Conservation (phyloP, 768 basidiomycete genomes). For the Tephrocybe sp. region DNA sequence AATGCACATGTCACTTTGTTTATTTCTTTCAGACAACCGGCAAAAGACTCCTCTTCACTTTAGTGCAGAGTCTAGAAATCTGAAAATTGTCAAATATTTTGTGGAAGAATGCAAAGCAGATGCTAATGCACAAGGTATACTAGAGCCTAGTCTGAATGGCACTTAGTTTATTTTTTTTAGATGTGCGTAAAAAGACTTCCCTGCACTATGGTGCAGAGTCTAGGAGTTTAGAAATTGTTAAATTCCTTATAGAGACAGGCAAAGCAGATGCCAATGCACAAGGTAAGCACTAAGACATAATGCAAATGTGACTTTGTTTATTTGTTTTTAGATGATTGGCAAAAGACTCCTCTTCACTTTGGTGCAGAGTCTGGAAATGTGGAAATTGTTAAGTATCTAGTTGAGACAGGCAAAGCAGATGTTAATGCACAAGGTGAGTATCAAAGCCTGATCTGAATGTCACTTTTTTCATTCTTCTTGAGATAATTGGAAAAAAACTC, state of each 20-base stretch:
- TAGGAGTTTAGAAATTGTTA: background rate
- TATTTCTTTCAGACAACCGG: background rate
- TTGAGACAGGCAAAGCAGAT: background rate
- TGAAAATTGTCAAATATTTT: background rate
- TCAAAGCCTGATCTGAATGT: no score
- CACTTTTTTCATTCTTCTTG: no score
- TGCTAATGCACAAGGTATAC: background rate
- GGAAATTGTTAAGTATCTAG: background rate
- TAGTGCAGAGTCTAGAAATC: background rate
- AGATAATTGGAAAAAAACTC: no score
- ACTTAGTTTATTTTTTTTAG: background rate
- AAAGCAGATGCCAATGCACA: background rate
- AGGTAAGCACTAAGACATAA: background rate
- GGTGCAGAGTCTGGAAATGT: background rate
- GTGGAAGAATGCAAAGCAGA: background rate
- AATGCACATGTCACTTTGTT: no score
- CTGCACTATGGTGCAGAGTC: background rate
- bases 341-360: background rate
- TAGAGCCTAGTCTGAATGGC: no score
- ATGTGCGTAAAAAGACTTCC: background rate
- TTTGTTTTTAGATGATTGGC: background rate
- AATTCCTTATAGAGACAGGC: background rate
- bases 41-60: background rate
- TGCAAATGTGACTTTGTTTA: no score
- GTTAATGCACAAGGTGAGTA: no score